Percentiles rank a stretch among this genome's conserved stretches.
These are phyloP conservation scores for Paraphaeosphaeria sporulosa DNA, from an alignment of 2,329 filamentous ascomycete species.

Conservation along the genomic window DNA sequence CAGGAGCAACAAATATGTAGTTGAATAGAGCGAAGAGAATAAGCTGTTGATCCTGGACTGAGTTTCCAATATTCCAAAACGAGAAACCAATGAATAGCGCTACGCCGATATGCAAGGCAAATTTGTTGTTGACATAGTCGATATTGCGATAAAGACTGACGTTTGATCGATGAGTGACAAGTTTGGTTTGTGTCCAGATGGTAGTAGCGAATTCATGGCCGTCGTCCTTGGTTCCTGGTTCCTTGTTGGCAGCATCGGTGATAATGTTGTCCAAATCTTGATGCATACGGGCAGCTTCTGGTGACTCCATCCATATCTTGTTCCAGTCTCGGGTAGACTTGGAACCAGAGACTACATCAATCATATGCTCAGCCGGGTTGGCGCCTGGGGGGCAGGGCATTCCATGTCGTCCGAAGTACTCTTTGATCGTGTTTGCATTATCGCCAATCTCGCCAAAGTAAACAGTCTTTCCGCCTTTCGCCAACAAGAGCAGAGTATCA, in stretches of 20 bases:
- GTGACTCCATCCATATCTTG: slow-evolving; percentile 48
- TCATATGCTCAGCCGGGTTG: slow-evolving; percentile 78
- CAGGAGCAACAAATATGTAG: slow-evolving; percentile 53
- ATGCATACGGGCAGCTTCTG: slow-evolving; percentile 42
- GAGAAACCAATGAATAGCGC: slow-evolving; percentile 39
- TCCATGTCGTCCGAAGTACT: slow-evolving; percentile 60
- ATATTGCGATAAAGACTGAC: slow-evolving; percentile 32
- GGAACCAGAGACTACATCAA: slow-evolving; percentile 72
- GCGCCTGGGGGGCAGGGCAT: slow-evolving; percentile 64
- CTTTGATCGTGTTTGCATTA: slow-evolving; percentile 73
- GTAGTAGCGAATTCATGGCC: slow-evolving; percentile 44
- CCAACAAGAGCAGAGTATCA: slow-evolving; percentile 69
- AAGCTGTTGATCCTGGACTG: slow-evolving; percentile 50
- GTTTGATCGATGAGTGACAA: slow-evolving; percentile 34
- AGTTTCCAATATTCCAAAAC: slow-evolving; percentile 37
- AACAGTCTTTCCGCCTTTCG: slow-evolving; percentile 79
- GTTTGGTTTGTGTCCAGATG: slow-evolving; percentile 33
- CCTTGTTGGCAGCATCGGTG: slow-evolving; percentile 47
- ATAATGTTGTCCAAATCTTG: slow-evolving; percentile 50
- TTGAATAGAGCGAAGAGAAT: slow-evolving; percentile 59
- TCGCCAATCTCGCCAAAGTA: slow-evolving; percentile 87
- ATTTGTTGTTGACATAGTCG: slow-evolving; percentile 38
- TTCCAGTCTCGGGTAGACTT: slow-evolving; percentile 64
- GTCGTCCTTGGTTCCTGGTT: slow-evolving; percentile 48
- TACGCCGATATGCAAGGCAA: slow-evolving; percentile 31